Base-by-base conservation (phyloP, 73 alveolate species). In the Paramecium octaurelia region DNA sequence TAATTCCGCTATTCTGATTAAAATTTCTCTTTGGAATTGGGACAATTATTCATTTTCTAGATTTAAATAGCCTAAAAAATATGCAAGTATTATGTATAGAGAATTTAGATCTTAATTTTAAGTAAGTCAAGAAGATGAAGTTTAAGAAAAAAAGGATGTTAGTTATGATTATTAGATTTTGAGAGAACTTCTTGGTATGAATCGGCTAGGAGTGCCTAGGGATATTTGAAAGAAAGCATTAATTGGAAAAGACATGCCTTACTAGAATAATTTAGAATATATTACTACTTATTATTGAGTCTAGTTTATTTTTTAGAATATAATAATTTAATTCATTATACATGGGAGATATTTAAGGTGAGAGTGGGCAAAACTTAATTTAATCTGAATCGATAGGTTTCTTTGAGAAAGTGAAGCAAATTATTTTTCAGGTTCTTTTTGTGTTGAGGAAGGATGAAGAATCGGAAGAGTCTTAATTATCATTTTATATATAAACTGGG, bases 381-480 rank as follows among this genome's bases (percentile, higher is more conserved):
- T 64, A 64, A 64, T 31, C 46, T 12, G 84, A 64, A 9, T 31
- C 50, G 12, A 34, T 64, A 34, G 46, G 50, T 0, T 64, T 64
- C 38, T 40, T 80, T 11, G 75, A 80, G 48, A 23, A 89, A 58
- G 58, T 89, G 35, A 89, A 89, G 70, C 35, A 43, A 36, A 89
- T 64, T n/a, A 71, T 68, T 14, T 89, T 89, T 44, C 76, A 89
- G 35, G 94, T 89, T 36, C 84, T 89, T 40, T 68, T 54, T 27
- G 91, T 89, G 9, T 58, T 89, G n/a, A 70, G 80, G 18, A 89
- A 89, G 38, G 88, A 89, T 11, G 94, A 89, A 54, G 93, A 87
- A 20, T 57, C 57, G 31, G 94, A 89, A 38, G 85, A 27, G 57
- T 40, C 69, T 24, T 21, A 31, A 18, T 7, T 42, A 70, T 29